These are phyloP conservation scores for Cryomyces minteri DNA, from an alignment of 495 filamentous ascomycete species.

Conservation along the genomic window DNA sequence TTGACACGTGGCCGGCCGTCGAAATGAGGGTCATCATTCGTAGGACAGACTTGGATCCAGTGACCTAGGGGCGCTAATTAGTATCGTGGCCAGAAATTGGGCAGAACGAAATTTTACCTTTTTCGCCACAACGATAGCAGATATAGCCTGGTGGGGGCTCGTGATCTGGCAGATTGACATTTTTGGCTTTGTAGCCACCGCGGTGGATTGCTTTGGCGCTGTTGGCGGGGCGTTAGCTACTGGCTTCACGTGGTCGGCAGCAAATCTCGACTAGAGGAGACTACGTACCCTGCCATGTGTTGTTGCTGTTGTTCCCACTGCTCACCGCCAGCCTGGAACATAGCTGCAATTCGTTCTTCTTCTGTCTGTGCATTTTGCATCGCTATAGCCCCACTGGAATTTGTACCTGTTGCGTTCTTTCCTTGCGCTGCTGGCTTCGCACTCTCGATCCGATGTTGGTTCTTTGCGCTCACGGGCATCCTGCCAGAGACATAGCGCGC, in stretches of 20 bases:
- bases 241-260: too few species aligned
- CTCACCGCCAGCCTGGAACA: conserved; percentile 68
- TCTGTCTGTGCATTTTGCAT: conserved; percentile 63
- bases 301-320: conserved; percentile 80
- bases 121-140: conserved; percentile 95
- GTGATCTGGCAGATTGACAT: conserved; percentile 67
- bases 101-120: conserved; percentile 30
- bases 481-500: conserved; percentile 94
- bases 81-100: background rate
- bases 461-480: conserved; percentile 82
- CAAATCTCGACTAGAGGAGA: background rate
- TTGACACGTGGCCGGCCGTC: conserved; percentile 82
- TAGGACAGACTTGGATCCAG: conserved; percentile 95
- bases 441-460: conserved; percentile 50
- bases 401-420: conserved; percentile 22
- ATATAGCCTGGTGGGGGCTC: conserved; percentile 84
- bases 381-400: conserved; percentile 23
- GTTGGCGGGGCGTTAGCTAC: conserved; percentile 1
- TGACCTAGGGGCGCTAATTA: conserved; percentile 36
- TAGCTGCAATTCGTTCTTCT: conserved; percentile 76
- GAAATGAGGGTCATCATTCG: conserved; percentile 90
- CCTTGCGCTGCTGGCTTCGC: conserved; percentile 27
- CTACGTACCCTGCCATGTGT: conserved; percentile 75
- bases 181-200: conserved; percentile 34
- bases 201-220: conserved; percentile 48